Percentiles rank a stretch among this genome's conserved stretches.
These are phyloP conservation scores for Glycyrrhiza uralensis DNA, from an alignment of 306 rosid species.

Conservation along the genomic window DNA sequence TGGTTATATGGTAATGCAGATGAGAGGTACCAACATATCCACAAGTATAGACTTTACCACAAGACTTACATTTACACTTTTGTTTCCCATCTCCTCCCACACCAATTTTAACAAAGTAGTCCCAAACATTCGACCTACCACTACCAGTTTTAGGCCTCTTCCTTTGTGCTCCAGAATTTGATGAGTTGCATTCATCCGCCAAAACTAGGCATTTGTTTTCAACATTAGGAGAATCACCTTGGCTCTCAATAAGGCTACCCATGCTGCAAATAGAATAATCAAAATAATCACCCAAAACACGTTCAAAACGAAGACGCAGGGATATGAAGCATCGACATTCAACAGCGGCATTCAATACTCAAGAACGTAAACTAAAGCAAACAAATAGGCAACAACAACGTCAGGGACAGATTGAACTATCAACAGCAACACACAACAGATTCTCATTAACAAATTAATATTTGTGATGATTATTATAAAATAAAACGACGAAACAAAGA, in stretches of 20 bases:
- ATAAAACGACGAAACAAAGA: background rate
- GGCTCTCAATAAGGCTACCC: background rate
- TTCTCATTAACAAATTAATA: background rate
- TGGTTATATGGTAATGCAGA: background rate
- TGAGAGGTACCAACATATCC: too few relatives aligned
- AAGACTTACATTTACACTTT: too few relatives aligned
- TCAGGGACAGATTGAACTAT: background rate
- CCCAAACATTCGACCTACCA: too few relatives aligned
- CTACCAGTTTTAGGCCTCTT: background rate
- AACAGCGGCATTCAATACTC: background rate
- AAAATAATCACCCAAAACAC: background rate
- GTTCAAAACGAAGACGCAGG: background rate
- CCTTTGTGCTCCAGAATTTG: too few relatives aligned
- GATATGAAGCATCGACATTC: background rate
- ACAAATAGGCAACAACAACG: background rate
- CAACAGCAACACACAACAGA: background rate
- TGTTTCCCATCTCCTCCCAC: too few relatives aligned
- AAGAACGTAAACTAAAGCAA: background rate
- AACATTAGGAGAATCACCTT: background rate
- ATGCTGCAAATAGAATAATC: background rate
- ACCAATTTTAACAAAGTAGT: too few relatives aligned
- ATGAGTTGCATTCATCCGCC: too few relatives aligned
- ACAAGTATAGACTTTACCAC: too few relatives aligned
- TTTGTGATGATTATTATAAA: background rate
- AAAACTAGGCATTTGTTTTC: background rate